Evolutionary conservation across 2,329 filamentous ascomycete genomes (phyloP).

Genomic region (Pseudomassariella vexata): DNA sequence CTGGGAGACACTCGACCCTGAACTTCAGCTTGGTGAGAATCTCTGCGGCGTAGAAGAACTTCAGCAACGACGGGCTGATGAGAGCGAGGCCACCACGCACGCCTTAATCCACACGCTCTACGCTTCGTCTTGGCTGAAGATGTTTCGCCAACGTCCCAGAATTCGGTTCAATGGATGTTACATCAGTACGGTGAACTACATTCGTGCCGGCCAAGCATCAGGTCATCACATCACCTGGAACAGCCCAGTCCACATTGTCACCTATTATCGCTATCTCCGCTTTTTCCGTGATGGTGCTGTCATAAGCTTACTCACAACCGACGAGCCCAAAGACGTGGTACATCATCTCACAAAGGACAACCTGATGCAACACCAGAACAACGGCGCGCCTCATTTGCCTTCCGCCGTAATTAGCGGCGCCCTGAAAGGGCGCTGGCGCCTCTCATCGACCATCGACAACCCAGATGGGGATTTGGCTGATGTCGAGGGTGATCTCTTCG

Average conservation of each 20-base stretch:
- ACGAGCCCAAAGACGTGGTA: conserved; percentile 81
- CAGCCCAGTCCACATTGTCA: conserved; percentile 87
- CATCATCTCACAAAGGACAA: conserved; percentile 73
- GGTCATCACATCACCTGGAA: conserved; percentile 69
- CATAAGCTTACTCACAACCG: conserved; percentile 74
- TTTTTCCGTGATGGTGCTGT: conserved; percentile 87
- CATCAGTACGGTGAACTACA: conserved; percentile 95
- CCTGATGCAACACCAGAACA: conserved; percentile 40
- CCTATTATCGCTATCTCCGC: conserved; percentile 94
- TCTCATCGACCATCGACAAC: conserved; percentile 28
- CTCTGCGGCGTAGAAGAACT: conserved; percentile 32
- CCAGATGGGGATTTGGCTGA: conserved; percentile 26
- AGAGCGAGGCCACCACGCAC: conserved; percentile 29
- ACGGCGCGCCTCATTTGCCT: conserved; percentile 31
- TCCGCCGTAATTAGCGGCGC: conserved; percentile 63
- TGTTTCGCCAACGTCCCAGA: conserved; percentile 79
- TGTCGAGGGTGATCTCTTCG: conserved; percentile 61
- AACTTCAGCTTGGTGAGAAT: conserved; percentile 19
- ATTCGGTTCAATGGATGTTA: conserved; percentile 94
- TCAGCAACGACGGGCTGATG: conserved; percentile 23
- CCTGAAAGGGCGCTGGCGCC: conserved; percentile 49
- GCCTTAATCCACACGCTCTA: conserved; percentile 39
- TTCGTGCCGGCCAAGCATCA: conserved; percentile 70
- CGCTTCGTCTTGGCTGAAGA: conserved; percentile 51
- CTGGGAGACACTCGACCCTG: conserved; percentile 44